phyloP scores from a whole-genome alignment of 2,329 filamentous ascomycete species.

The Whalleya microplaca region DNA sequence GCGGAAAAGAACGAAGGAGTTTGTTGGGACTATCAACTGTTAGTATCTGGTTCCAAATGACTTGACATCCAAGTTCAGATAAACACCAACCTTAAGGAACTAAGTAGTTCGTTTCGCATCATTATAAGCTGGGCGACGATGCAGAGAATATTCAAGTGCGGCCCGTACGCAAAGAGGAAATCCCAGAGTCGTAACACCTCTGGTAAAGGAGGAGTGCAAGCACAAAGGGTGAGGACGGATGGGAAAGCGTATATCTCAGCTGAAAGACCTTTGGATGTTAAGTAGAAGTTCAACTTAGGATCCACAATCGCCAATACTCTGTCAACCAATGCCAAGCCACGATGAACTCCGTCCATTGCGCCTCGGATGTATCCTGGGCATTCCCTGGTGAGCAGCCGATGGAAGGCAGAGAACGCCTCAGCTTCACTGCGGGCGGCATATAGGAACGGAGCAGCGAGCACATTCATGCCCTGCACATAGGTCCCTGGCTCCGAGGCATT shows the following conservation, averaged over 20 bases:
- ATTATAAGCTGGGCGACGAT: conserved; percentile 94
- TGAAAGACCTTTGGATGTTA: conserved; percentile 83
- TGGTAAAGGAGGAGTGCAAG: conserved; percentile 91
- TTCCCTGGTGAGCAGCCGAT: conserved; percentile 83
- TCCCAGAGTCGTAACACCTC: conserved; percentile 96
- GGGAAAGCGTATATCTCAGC: conserved; percentile 97
- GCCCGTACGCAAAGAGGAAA: conserved; percentile 93
- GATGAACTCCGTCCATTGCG: conserved; percentile 96
- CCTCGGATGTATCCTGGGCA: conserved; percentile 93
- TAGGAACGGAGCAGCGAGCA: conserved; percentile 91
- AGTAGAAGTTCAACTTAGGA: conserved; percentile 80
- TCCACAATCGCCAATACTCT: conserved; percentile 91
- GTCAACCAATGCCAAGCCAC: conserved; percentile 87
- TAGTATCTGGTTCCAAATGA: conserved; percentile 22
- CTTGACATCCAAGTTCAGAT: conserved; percentile 4
- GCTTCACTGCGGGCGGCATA: conserved; percentile 94
- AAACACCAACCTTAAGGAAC: conserved; percentile 73
- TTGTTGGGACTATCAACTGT: conserved; percentile 78
- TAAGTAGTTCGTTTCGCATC: conserved; percentile 81
- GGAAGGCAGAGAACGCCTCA: conserved; percentile 90
- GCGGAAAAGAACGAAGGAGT: conserved; percentile 83
- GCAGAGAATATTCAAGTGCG: conserved; percentile 92
- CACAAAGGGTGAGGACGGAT: conserved; percentile 90
- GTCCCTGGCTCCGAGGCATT: conserved; percentile 72
- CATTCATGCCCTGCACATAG: conserved; percentile 99